Base-by-base conservation (phyloP, 179 eudicot genomes). In the Spinacia oleracea region DNA sequence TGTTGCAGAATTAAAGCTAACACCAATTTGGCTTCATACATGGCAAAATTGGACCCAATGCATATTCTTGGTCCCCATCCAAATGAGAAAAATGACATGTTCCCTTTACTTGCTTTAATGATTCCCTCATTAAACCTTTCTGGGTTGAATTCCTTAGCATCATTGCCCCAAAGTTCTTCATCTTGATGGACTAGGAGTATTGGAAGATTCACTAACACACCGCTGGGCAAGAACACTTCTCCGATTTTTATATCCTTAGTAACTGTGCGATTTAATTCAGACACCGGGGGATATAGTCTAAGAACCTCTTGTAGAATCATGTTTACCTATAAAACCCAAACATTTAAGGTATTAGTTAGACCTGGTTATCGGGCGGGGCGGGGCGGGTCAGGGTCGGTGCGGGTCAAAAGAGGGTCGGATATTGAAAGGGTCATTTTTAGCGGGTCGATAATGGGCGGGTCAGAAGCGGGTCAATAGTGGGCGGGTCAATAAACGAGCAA, bases 251-350 rank as follows among this genome's bases (percentile, higher is more conserved):
- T 80, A 9, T 81, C 70, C 55, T 79, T 25, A 2, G 21, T 25
- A 8, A 86, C 79, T 11, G 20, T 46, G 60, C 90, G 82, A 11
- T 4, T 18, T n/a, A 79, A 25, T 23, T 79, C 31, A 0, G 31
- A 53, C 16, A 56, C 88, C 0, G 92, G 88, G 2, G 89, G 80
- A 51, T 89, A 89, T 42, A 89, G 56, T 56, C 89, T 75, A 34
- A 89, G 84, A 25, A 85, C 87, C 83, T 89, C 92, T 50, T 86
- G 77, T 5, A 89, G 40, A 25, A 87, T 83, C 88, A 87, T 79
- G n/a, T 76, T 79, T 6, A 87, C 80, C 91, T 87, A 35, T 6
- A 73, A 59, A 58, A 11, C 21, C 65, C 15, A 40, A 43, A 12
- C 38, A 74, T 4, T 38, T 38, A 38, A 38, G 40, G 6, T 0